Base-by-base conservation (phyloP, 805 yeast genomes). In the Candida quercuum region DNA sequence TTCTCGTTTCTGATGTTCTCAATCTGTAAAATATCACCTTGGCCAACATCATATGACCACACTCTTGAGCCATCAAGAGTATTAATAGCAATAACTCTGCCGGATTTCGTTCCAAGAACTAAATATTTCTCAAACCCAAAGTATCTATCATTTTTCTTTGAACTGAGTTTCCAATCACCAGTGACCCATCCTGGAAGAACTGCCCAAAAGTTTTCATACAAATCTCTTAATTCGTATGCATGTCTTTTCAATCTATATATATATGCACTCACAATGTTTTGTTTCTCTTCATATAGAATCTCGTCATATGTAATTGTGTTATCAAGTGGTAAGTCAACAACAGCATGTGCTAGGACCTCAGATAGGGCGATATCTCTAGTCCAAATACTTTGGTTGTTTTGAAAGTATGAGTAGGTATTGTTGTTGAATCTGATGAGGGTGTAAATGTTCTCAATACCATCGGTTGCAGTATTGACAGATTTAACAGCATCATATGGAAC, bases 71-170 rank as follows among this genome's bases (percentile, higher is more conserved):
- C 73, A 35, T 66, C 56, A 6, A 56, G 47, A 2, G 72, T 52
- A 41, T 70, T 64, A 14, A 74, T 51, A 1, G 74, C 76, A 9
- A 67, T 54, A 1, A 79, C 35, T 32, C 60, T 62, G 5, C 72
- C 71, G 32, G 52, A 52, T 11, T 52, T 47, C 0, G 76, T 66
- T 3, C 69, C 61, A 1, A 64, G 62, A 3, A 74, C 52, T 20
- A 76, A 42, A 5, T 54, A 51, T 40, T 75, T 74, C 7, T 57
- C 49, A 24, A 70, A 64, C 1, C 81, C 81, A 58, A 76, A 75
- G 21, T 57, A 64, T 27, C 32, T 46, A 34, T 46, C 46, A 13
- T 42, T 46, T 16, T 37, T 28, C 10, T 25, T 17, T 3, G 34
- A 12, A 21, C 28, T 36, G 20, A 24, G 16, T 7, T 28, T 12